Percentiles rank a stretch among this genome's conserved stretches.
Evolutionary conservation across 371 early-diverging fungal genomes (phyloP).

Genomic region (Dichotomocladium elegans): DNA sequence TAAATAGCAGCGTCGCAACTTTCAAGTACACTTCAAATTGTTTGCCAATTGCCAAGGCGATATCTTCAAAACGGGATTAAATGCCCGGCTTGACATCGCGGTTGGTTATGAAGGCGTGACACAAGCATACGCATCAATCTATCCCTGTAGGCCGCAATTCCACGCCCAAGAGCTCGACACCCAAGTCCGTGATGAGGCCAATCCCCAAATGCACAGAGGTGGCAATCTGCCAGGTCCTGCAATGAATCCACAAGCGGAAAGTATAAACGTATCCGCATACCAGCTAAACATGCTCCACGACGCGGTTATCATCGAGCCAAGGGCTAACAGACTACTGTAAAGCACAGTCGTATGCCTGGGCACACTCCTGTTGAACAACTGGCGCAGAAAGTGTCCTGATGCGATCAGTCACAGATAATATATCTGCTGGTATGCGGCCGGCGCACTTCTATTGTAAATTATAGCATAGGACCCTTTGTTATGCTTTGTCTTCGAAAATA

Average conservation of each 20-base stretch:
- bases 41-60: constrained; percentile 92
- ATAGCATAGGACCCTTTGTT: no score
- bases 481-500: no score
- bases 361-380: constrained; percentile 56
- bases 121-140: constrained; percentile 81
- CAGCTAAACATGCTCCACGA: constrained; percentile 75
- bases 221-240: constrained; percentile 85
- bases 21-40: constrained; percentile 81
- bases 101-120: constrained; percentile 69
- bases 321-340: constrained; percentile 88
- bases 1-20: constrained; percentile 77
- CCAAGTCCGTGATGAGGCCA: constrained; percentile 92
- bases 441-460: constrained; percentile 53
- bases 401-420: constrained; percentile 79
- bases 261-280: constrained; percentile 83
- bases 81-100: constrained; percentile 89
- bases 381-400: constrained; percentile 79
- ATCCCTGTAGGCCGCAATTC: constrained; percentile 71
- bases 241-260: no score
- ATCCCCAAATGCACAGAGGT: constrained; percentile 88
- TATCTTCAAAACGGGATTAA: constrained; percentile 95
- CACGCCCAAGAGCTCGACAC: constrained; percentile 80
- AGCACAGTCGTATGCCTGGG: constrained; percentile 76
- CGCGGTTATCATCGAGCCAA: constrained; percentile 79
- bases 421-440: constrained; percentile 77